These are phyloP conservation scores for Thalassiosira gravida DNA, from an alignment of 352 stramenopile species.

Conservation along the genomic window DNA sequence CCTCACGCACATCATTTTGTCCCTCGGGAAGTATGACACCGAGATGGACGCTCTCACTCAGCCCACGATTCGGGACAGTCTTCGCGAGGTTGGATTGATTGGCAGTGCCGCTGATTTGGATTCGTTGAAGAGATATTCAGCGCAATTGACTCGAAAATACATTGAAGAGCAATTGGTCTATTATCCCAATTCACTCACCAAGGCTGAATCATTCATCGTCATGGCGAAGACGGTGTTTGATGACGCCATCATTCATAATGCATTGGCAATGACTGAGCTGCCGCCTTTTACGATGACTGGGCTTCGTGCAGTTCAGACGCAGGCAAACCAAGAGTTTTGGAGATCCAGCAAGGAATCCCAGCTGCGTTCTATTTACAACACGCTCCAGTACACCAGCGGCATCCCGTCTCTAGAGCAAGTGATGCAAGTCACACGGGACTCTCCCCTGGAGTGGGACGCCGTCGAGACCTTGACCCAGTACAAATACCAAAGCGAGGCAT, in stretches of 20 bases:
- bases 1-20: constrained; percentile 27
- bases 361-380: constrained; percentile 10
- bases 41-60: constrained; percentile 20
- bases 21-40: constrained; percentile 25
- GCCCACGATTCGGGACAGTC: not conserved
- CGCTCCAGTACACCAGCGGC: constrained; percentile 2
- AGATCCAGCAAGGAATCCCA: constrained; percentile 1
- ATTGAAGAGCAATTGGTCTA: constrained; percentile 17
- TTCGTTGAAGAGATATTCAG: not conserved
- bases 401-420: constrained; percentile 7
- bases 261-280: constrained; percentile 24
- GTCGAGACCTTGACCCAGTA: not conserved
- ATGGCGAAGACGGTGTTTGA: constrained; percentile 8
- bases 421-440: not conserved
- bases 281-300: constrained; percentile 25
- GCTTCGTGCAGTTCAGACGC: not conserved
- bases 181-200: constrained; percentile 3
- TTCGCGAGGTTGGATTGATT: constrained; percentile 12
- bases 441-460: not conserved
- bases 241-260: constrained; percentile 22
- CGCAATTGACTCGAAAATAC: constrained; percentile 1
- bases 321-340: constrained; percentile 20
- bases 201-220: constrained; percentile 14
- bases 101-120: not conserved
- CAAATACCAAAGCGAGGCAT: constrained; percentile 15